Evolutionary conservation across 305 asterid genomes (phyloP), one percentile per base, ranked within the genome.

Genomic region (Fraxinus sp.): DNA sequence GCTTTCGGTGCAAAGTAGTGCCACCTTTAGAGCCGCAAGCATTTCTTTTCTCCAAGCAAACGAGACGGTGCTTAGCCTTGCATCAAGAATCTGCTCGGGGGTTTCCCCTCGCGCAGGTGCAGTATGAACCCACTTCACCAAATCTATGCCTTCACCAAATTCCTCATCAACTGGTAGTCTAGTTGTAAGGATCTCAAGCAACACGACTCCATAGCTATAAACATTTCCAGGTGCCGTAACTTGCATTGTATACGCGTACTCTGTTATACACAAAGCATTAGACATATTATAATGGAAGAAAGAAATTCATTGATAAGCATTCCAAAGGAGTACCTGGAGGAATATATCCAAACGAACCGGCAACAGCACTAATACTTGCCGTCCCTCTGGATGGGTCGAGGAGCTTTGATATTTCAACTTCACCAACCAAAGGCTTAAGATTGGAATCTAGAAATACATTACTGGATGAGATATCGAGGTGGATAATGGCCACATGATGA

Each of bases 201-300:
- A 83, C 57, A 96, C 92, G 6, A 96, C 99, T 33, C 99, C 99
- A 26, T 92, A 96, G 91, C 99, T 94, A 64, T 96, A 96, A 2
- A 96, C 98, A 49, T 96, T 96, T 8, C 99, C 99, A 0, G 99
- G 97, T 20, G 97, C 98, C 5, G 99, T 96, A 26, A 96, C 98
- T 93, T 92, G 99, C 99, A 96, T 96, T 11, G 99, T 96, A 59
- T 96, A 96, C 14, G 99, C 99, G 81, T 96, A 96, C 84, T 96
- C 99, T 96, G 93, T 55, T 14, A 26, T 13, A 70, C 39, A 28
- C 41, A 5, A 70, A 70, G 37, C 22, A 70, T 70, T 70, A 70
- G 39, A 14, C 36, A 10, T 16, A 33, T 41, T 52, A 41, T 59
- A 59, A 11, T n/a, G 57, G 62, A 44, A 5, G 28, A 36, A 76